Evolutionary conservation across 352 stramenopile genomes (phyloP), one percentile per base, ranked within the genome.

Genomic region (Blastocystis sp.): DNA sequence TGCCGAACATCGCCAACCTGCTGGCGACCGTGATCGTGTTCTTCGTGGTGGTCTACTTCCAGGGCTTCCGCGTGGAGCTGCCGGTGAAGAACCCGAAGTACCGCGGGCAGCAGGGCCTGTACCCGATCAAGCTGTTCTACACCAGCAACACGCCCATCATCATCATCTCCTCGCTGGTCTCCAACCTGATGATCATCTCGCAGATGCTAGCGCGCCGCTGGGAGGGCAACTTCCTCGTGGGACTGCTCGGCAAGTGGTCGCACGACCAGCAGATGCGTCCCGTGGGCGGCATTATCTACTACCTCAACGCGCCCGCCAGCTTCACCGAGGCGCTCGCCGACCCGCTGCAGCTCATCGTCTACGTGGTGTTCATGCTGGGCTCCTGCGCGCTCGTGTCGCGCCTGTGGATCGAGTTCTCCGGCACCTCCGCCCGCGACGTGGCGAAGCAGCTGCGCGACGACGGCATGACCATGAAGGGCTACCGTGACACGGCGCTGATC

Each of bases 81-180:
- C 93, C 93, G 43, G 92, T 99, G 91, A 98, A 99, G 94, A 98
- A 98, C 93, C 95, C 98, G 90, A 98, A 98, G 91, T 97, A 98
- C 91, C 95, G 97, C 88, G 97, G 97, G 89, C 96, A 99, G 91
- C 94, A 98, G 92, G 96, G 95, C 90, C 98, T 95, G 88, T 99
- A 98, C 93, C 96, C 96, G 88, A 99, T 99, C 94, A 99, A 99
- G 93, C 93, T 99, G 2, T 99, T 99, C 91, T 99, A 99, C 94
- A 99, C 96, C 69, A 98, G 95, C 88, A 99, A 99, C 94, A 99
- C 99, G 96, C 28, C 28, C 28, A 34, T 34, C 28, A 34, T 34
- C 28, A 34, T 34, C 28, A 34, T 34, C 28, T 34, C 96, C 96
- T 71, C 98, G 99, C 91, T 99, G 99, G 88, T 91, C 99, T 61